Evolutionary conservation across 805 yeast genomes (phyloP).

Genomic region (Candida nanaspora): DNA sequence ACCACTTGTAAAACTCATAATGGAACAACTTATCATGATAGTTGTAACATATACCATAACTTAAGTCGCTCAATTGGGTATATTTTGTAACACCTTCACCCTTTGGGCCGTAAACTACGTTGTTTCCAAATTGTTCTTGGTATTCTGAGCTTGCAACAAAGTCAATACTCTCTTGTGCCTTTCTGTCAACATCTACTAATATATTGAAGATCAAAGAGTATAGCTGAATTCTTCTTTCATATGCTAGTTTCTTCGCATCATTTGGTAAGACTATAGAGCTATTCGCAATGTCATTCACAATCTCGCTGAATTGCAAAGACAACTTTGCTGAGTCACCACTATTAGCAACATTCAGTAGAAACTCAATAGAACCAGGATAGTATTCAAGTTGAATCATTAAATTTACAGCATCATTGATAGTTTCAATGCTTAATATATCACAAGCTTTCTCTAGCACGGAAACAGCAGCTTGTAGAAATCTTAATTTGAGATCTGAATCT

Average conservation of each 20-base stretch:
- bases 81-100: conserved; percentile 39
- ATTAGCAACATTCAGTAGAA: conserved; percentile 69
- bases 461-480: conserved; percentile 68
- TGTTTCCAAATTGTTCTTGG: background rate
- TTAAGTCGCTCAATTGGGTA: conserved; percentile 56
- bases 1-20: conserved; percentile 89
- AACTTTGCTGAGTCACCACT: conserved; percentile 56
- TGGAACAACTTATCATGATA: conserved; percentile 84
- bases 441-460: conserved; percentile 72
- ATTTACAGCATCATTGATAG: conserved; percentile 70
- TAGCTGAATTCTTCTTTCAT: conserved; percentile 46
- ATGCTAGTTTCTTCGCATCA: conserved; percentile 45
- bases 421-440: conserved; percentile 69
- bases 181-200: conserved; percentile 62
- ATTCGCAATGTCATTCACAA: conserved; percentile 25
- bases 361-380: conserved; percentile 80
- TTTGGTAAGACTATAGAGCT: conserved; percentile 13
- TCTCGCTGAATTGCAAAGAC: conserved; percentile 50
- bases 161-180: conserved; percentile 39
- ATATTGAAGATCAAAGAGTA: conserved; percentile 73
- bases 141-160: background rate
- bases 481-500: conserved; percentile 61
- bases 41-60: conserved; percentile 68
- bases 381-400: conserved; percentile 74
- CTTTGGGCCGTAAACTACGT: conserved; percentile 2